phyloP scores from a whole-genome alignment of 371 early-diverging fungal species.

The Mucor irregularis region DNA sequence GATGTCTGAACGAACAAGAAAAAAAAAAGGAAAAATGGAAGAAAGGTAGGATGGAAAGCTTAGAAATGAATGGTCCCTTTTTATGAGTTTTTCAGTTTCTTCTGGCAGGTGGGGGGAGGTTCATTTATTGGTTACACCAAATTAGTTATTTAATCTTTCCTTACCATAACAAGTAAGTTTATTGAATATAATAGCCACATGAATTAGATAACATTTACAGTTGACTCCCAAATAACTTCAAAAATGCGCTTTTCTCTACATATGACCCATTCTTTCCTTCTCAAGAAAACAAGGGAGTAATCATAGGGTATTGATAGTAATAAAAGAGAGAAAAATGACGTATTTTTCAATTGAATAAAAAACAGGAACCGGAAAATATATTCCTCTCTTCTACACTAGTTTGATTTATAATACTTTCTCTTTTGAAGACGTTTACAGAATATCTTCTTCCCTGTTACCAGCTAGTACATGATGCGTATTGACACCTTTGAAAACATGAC shows the following conservation, averaged over 20 bases:
- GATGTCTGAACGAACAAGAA: not conserved
- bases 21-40: not conserved
- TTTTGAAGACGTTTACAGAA: not conserved
- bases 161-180: conserved; percentile 5
- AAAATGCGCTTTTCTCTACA: conserved; percentile 10
- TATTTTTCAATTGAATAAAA: not conserved
- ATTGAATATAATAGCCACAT: conserved; percentile 1
- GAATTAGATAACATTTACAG: not conserved
- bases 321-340: conserved; percentile 3
- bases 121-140: not conserved
- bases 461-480: too few relatives aligned
- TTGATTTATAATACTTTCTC: not conserved
- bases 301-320: not conserved
- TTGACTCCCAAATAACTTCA: conserved; percentile 2
- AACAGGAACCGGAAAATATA: not conserved
- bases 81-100: too few relatives aligned
- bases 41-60: not conserved
- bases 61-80: not conserved
- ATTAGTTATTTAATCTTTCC: not conserved
- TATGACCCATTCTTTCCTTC: conserved; percentile 19
- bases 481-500: too few relatives aligned
- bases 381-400: not conserved
- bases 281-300: not conserved
- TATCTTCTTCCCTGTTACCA: too few relatives aligned
- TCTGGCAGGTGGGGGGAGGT: not conserved